Base-by-base conservation (phyloP, 1,284 basidiomycete species). In the Kwoniella shivajii region DNA sequence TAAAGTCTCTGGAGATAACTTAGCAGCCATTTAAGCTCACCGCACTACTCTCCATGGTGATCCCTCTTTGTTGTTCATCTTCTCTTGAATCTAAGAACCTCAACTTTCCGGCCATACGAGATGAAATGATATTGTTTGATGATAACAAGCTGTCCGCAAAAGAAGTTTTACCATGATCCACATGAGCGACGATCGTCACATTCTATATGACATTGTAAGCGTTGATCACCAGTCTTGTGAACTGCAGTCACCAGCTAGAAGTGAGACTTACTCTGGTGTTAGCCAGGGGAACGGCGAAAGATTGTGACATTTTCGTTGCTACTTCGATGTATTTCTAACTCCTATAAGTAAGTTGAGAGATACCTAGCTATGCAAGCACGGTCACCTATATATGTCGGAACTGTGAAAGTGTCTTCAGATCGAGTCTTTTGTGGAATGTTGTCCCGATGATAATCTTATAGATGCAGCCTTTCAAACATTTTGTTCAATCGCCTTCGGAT, bases 21-120 rank as follows among this genome's bases (percentile, higher is more conserved):
- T 3, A 22, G 11, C 14, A 26, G 34, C 10, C n/a, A 30, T 54
- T n/a, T n/a, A n/a, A n/a, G 61, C 72, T 61, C 36, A 84, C 90
- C 0, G 96, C 93, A 73, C 91, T 94, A 63, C 89, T 91, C 78
- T 99, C 94, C 95, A 99, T 99, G 0, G 96, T 99, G 64, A 99
- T 99, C 1, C 96, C 96, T 47, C 96, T 82, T 78, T 98, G 88
- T 74, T 99, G 95, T 75, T 99, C 96, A 70, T 99, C 96, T 74
- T 96, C 93, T 64, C 96, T 83, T 57, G 89, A 92, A 76, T 99
- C 96, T 46, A 99, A 82, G 76, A 96, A 99, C 55, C 96, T 84
- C 74, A 99, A 86, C 77, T 97, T 98, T 22, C 96, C 96, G 0
- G 94, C 96, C 86, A 98, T 89, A 43, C 91, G 82, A 4, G 88